These are phyloP conservation scores for Solanum hybrid DNA, from an alignment of 305 asterid genomes.

Conservation along the genomic window DNA sequence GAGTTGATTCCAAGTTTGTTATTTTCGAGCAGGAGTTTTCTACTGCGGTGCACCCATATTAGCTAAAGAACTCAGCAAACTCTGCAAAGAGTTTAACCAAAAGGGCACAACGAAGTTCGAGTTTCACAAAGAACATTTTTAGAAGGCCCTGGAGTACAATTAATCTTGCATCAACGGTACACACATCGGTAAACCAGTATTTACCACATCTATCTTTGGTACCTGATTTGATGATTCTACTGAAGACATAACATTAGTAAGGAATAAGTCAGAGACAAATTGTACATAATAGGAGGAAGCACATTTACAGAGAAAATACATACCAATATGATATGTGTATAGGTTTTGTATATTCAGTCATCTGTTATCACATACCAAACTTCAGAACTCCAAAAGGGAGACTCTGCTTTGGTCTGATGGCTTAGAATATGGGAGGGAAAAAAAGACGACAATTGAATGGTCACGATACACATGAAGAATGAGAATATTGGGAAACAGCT, in stretches of 20 bases:
- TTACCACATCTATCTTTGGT: background rate
- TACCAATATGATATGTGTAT: background rate
- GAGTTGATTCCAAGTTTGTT: background rate
- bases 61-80: slow-evolving; percentile 48
- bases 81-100: slow-evolving; percentile 42
- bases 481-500: background rate
- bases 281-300: background rate
- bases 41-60: slow-evolving; percentile 51
- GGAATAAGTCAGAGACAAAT: background rate
- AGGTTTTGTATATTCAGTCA: background rate
- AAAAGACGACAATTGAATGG: background rate
- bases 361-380: background rate
- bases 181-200: background rate
- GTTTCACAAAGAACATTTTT: slow-evolving; percentile 58
- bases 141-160: background rate
- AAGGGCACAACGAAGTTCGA: slow-evolving; percentile 48
- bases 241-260: background rate
- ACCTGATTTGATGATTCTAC: background rate
- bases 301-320: background rate
- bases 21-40: slow-evolving; percentile 39
- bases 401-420: background rate
- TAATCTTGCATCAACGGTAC: background rate
- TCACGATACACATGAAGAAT: background rate
- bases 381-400: slow-evolving; percentile 4
- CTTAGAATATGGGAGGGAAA: background rate